Percentiles rank a stretch among this genome's conserved stretches.
These are phyloP conservation scores for Microcera coccophila DNA, from an alignment of 2,329 filamentous ascomycete species.

Conservation along the genomic window DNA sequence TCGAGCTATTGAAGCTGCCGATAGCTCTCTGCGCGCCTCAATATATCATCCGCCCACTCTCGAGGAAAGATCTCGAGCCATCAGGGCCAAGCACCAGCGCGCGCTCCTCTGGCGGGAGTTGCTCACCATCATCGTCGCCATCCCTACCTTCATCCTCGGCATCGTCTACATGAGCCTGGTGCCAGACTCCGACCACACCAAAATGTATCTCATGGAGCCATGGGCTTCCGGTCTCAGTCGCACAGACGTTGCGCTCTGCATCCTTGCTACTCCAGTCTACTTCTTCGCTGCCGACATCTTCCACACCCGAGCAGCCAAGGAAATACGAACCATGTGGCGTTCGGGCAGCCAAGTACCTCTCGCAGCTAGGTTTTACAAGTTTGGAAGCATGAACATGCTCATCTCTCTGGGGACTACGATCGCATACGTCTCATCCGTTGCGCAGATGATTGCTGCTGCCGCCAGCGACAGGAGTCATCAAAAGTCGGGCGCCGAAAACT, in stretches of 20 bases:
- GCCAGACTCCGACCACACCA: conserved; percentile 50
- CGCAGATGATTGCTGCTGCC: conserved; percentile 65
- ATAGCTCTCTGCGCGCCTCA: conserved; percentile 62
- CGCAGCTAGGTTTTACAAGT: conserved; percentile 76
- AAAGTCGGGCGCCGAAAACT: conserved; percentile 47
- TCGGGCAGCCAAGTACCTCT: conserved; percentile 69
- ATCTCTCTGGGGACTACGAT: conserved; percentile 86
- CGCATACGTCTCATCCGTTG: conserved; percentile 79
- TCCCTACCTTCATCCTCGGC: conserved; percentile 83
- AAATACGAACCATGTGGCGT: conserved; percentile 74
- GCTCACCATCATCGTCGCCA: conserved; percentile 64
- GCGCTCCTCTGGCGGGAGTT: conserved; percentile 67
- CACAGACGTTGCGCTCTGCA: conserved; percentile 73
- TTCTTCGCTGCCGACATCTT: conserved; percentile 84
- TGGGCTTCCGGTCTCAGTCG: conserved; percentile 71
- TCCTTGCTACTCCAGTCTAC: conserved; percentile 81
- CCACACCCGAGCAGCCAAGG: conserved; percentile 73
- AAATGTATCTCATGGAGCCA: conserved; percentile 64
- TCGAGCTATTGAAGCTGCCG: conserved; percentile 59
- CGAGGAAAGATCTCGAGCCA: conserved; percentile 72
- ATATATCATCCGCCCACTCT: conserved; percentile 78
- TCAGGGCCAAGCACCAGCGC: conserved; percentile 66
- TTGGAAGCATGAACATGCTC: conserved; percentile 94
- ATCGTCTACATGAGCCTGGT: conserved; percentile 89
- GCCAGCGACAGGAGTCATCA: conserved; percentile 31